phyloP scores from a whole-genome alignment of 192 early-diverging fungal genomes.

The Spizellomyces punctatus region DNA sequence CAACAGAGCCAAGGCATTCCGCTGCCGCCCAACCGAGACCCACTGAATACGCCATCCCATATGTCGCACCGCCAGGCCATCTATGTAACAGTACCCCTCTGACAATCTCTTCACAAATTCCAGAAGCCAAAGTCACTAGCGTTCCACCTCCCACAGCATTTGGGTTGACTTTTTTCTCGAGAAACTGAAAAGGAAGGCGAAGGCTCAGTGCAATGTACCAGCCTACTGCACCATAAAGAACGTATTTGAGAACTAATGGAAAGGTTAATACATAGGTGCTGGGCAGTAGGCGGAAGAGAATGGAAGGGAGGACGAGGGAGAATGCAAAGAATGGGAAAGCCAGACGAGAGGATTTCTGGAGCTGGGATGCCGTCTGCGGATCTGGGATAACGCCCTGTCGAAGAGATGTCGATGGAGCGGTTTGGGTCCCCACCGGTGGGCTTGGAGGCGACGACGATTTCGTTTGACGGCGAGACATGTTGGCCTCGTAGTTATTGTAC shows the following conservation, averaged over 20 bases:
- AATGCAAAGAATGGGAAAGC: slow-evolving; percentile 3
- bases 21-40: background rate
- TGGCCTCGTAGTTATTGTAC: too few relatives aligned
- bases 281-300: background rate
- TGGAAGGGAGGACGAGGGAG: background rate
- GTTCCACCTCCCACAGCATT: background rate
- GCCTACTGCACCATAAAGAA: background rate
- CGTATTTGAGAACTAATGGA: background rate
- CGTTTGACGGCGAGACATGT: too few relatives aligned
- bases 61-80: background rate
- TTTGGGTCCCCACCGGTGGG: too few relatives aligned
- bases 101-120: background rate
- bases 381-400: background rate
- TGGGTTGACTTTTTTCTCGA: background rate
- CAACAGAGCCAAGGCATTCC: background rate
- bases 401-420: too few relatives aligned
- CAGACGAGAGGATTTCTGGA: background rate
- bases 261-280: background rate
- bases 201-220: background rate
- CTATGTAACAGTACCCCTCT: background rate
- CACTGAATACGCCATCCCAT: background rate
- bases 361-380: background rate
- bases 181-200: background rate
- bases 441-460: too few relatives aligned
- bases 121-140: background rate